Evolutionary conservation across 306 rosid species (phyloP).

Genomic region (Fragaria vesca): DNA sequence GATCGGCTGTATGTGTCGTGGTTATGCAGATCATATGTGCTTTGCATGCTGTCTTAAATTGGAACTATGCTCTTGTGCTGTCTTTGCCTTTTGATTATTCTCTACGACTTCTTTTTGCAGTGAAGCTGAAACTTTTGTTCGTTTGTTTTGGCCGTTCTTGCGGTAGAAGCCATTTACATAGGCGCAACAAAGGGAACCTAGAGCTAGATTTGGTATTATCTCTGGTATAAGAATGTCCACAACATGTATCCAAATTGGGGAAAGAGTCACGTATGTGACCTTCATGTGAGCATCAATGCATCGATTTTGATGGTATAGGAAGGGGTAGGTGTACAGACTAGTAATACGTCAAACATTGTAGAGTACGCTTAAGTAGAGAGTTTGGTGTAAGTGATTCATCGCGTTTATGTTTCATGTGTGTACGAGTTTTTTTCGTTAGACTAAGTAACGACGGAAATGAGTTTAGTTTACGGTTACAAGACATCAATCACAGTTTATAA

Average conservation of each 20-base stretch:
- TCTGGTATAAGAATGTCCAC: not conserved
- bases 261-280: not conserved
- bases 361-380: not conserved
- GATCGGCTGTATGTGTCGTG: slow-evolving; percentile 25
- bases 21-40: slow-evolving; percentile 11
- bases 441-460: too few relatives aligned
- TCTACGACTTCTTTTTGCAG: not conserved
- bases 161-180: not conserved
- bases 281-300: not conserved
- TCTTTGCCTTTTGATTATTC: slow-evolving; percentile 2
- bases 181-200: not conserved
- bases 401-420: not conserved
- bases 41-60: slow-evolving; percentile 6
- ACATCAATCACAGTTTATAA: too few relatives aligned
- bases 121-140: not conserved
- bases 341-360: not conserved
- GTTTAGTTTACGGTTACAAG: too few relatives aligned
- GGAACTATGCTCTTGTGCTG: slow-evolving; percentile 14
- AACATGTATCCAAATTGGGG: not conserved
- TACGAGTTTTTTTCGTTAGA: too few relatives aligned
- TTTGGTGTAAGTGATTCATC: not conserved
- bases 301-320: not conserved
- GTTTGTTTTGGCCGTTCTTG: not conserved
- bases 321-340: not conserved
- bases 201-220: not conserved